These are phyloP conservation scores for Aegilops speltoides DNA, from an alignment of 176 grass and related monocot species.

Conservation along the genomic window DNA sequence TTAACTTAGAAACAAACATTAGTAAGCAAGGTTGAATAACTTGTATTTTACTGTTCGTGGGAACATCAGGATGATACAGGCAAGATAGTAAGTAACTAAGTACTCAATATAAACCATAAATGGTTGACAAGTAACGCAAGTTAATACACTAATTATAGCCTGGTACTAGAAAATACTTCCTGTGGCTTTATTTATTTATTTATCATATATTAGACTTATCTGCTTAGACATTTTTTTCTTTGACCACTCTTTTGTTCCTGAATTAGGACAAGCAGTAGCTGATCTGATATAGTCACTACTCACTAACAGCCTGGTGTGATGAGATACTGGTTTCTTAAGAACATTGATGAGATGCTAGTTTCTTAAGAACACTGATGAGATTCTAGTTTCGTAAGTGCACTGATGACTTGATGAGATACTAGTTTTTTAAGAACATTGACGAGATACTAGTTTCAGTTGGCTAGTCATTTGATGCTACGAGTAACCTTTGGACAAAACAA, in stretches of 20 bases:
- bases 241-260: not conserved
- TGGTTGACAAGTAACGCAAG: not conserved
- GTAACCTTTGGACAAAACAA: not conserved
- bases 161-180: constrained; percentile 7
- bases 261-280: not conserved
- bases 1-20: not conserved
- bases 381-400: not conserved
- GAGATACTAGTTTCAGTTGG: not conserved
- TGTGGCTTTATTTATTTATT: not conserved
- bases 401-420: not conserved
- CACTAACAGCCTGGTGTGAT: not conserved
- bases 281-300: not conserved
- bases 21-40: not conserved
- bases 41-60: not conserved
- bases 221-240: not conserved
- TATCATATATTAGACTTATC: not conserved
- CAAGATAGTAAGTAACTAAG: not conserved
- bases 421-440: not conserved
- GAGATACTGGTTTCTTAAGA: not conserved
- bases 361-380: not conserved
- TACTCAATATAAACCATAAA: not conserved
- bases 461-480: not conserved
- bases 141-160: not conserved
- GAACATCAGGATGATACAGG: not conserved
- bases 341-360: not conserved